Evolutionary conservation across 139 green algal genomes (phyloP).

Genomic region (Ettlia oleoabundans): DNA sequence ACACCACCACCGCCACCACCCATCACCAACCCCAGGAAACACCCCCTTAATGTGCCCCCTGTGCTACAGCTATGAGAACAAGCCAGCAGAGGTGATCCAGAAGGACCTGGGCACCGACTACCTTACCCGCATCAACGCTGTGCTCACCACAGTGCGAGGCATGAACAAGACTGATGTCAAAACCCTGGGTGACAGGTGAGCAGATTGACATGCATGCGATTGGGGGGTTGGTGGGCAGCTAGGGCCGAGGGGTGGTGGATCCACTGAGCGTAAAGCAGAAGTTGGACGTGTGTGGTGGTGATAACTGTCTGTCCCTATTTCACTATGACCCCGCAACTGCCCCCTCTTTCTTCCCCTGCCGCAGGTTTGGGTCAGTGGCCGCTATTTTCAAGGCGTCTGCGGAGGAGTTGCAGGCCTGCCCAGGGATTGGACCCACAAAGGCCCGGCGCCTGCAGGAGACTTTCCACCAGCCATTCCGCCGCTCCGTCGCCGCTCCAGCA

Average conservation of each 20-base stretch:
- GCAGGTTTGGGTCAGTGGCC: conserved; percentile 47
- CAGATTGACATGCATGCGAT: conserved; percentile 22
- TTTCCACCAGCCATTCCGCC: conserved; percentile 39
- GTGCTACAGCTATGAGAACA: conserved; percentile 80
- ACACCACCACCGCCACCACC: too few species aligned
- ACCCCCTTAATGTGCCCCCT: background rate
- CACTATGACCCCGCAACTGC: background rate
- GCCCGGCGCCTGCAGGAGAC: conserved; percentile 69
- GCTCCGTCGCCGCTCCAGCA: background rate
- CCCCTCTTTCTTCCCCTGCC: background rate
- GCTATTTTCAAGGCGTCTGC: conserved; percentile 44
- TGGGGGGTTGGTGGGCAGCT: conserved; percentile 36
- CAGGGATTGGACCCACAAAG: conserved; percentile 92
- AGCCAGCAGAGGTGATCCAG: conserved; percentile 84
- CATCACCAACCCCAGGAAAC: too few species aligned
- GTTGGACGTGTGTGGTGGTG: too few species aligned
- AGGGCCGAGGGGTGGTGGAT: too few species aligned
- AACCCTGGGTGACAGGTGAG: conserved; percentile 65
- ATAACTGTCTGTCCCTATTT: background rate
- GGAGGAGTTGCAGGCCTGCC: conserved; percentile 77
- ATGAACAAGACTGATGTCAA: conserved; percentile 85
- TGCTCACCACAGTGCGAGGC: conserved; percentile 75
- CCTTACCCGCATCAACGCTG: conserved; percentile 67
- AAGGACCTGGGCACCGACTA: conserved; percentile 76
- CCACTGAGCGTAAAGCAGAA: too few species aligned